Percentiles rank a stretch among this genome's conserved stretches.
phyloP scores from a whole-genome alignment of 2,329 filamentous ascomycete genomes.

The Triangularia setosa region DNA sequence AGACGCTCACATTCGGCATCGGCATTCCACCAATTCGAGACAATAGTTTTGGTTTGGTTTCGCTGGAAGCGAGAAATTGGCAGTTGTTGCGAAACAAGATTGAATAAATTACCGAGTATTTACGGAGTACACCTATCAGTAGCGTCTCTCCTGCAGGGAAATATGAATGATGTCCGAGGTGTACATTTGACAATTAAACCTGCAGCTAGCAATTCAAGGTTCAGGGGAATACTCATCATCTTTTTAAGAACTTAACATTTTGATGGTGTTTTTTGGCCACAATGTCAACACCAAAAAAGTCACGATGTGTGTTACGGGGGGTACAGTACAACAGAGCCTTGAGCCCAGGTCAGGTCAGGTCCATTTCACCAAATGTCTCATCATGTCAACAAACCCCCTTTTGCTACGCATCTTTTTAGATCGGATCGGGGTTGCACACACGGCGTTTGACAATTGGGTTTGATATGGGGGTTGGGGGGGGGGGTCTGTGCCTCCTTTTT shows the following conservation, averaged over 20 bases:
- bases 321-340: not conserved
- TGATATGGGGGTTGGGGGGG: no score
- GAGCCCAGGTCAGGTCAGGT: not conserved
- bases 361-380: not conserved
- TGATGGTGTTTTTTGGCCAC: not conserved
- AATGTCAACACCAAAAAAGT: not conserved
- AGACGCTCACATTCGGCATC: not conserved
- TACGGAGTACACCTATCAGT: not conserved
- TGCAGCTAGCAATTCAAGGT: not conserved
- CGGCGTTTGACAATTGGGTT: not conserved
- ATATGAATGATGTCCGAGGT: not conserved
- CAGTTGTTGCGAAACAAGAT: not conserved
- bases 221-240: no score
- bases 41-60: not conserved
- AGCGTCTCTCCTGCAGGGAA: not conserved
- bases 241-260: not conserved
- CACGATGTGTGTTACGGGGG: not conserved
- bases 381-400: not conserved
- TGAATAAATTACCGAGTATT: not conserved
- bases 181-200: not conserved
- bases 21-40: not conserved
- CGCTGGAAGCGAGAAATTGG: not conserved
- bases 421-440: not conserved
- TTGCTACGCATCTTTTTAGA: not conserved
- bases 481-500: not conserved